Evolutionary conservation across 2,329 filamentous ascomycete species (phyloP).

Genomic region (Cladosporium sphaerospermum): DNA sequence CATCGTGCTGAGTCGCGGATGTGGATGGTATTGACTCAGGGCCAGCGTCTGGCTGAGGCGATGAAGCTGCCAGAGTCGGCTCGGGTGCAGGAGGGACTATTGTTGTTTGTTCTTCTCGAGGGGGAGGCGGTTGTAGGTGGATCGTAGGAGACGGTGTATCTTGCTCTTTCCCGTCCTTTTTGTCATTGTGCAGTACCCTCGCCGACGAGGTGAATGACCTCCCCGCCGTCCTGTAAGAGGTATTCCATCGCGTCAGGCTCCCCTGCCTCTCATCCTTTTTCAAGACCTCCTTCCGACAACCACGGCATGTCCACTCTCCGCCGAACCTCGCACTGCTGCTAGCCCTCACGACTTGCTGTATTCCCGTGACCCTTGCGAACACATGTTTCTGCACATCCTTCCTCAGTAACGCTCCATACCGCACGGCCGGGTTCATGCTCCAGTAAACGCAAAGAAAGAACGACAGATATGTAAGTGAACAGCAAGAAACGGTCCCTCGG

Average conservation of each 20-base stretch:
- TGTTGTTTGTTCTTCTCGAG: neutral
- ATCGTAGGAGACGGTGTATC: slow-evolving; percentile 6
- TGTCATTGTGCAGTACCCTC: neutral
- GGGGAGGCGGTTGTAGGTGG: slow-evolving; percentile 7
- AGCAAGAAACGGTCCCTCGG: neutral
- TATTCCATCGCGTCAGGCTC: neutral
- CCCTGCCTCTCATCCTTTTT: neutral
- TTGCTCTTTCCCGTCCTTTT: slow-evolving; percentile 9
- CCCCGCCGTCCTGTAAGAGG: neutral
- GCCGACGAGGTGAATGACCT: neutral
- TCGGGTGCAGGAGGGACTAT: neutral
- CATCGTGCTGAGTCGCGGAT: too few species aligned
- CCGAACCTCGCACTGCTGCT: neutral
- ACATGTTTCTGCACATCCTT: neutral
- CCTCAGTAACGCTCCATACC: slow-evolving; percentile 3
- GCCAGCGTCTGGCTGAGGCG: too few species aligned
- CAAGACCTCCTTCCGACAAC: neutral
- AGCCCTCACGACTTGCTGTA: neutral
- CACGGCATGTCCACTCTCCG: neutral
- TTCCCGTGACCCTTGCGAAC: neutral
- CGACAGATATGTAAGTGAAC: neutral
- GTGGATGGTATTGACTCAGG: too few species aligned
- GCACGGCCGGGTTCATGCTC: slow-evolving; percentile 7
- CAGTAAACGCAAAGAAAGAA: neutral
- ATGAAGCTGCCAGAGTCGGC: neutral